Conservation (phyloP, 163 green algal species). For the Scenedesmus sp. region DNA sequence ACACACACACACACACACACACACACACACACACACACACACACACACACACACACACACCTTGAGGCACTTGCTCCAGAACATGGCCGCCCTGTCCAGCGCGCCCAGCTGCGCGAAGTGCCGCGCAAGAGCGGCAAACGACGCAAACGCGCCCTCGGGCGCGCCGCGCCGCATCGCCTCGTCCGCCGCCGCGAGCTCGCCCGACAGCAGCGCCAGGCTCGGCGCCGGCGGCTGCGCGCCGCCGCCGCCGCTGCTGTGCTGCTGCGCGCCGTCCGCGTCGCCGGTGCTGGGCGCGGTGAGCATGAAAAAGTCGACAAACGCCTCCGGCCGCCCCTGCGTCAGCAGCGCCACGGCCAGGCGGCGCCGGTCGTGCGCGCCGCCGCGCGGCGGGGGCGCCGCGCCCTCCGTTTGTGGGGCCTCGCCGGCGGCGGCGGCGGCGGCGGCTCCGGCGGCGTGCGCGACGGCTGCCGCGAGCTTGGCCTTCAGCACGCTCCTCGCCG, state of each 20-base stretch:
- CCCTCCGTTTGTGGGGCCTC: no score
- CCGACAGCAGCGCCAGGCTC: slow-evolving; percentile 57
- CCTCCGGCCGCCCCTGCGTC: slow-evolving; percentile 35
- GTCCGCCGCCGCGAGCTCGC: slow-evolving; percentile 57
- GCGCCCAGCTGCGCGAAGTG: slow-evolving; percentile 64
- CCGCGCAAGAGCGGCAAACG: slow-evolving; percentile 65
- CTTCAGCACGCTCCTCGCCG: no score
- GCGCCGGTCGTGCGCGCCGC: slow-evolving; percentile 31
- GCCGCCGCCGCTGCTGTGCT: slow-evolving; percentile 11
- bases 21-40: background rate
- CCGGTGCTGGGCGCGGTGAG: slow-evolving; percentile 52
- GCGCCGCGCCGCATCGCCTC: slow-evolving; percentile 34
- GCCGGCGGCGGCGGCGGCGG: no score
- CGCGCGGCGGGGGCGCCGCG: no score
- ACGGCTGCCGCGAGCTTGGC: no score
- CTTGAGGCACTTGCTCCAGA: slow-evolving; percentile 65
- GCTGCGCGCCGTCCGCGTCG: slow-evolving; percentile 24
- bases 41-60: slow-evolving; percentile 16
- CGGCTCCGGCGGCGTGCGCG: no score
- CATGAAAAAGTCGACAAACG: slow-evolving; percentile 75
- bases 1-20: no score
- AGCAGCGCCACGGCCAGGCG: slow-evolving; percentile 34
- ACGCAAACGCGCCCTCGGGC: slow-evolving; percentile 51
- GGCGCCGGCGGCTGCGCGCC: slow-evolving; percentile 46
- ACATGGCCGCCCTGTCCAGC: slow-evolving; percentile 63